These are phyloP conservation scores for Lobosporangium transversale DNA, from an alignment of 192 early-diverging fungal species.

Conservation along the genomic window DNA sequence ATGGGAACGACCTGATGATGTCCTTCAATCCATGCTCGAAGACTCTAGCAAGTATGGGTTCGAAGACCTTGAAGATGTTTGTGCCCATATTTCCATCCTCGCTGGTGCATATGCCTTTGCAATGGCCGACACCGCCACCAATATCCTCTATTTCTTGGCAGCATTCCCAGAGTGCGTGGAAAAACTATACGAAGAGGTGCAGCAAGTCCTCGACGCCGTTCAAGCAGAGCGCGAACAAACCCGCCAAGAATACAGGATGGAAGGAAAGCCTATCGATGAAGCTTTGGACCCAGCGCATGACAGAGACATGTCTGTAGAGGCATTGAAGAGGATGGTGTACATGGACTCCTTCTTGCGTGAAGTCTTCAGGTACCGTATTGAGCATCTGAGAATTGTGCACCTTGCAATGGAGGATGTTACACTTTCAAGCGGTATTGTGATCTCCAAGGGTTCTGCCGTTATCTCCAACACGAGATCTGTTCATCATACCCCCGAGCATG, in stretches of 20 bases:
- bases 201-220: constrained; percentile 29
- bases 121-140: constrained; percentile 35
- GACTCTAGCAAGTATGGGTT: constrained; percentile 44
- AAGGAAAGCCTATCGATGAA: neutral
- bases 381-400: constrained; percentile 30
- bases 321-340: constrained; percentile 49
- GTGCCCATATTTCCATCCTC: constrained; percentile 41
- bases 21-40: constrained; percentile 51
- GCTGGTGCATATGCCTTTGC: constrained; percentile 51
- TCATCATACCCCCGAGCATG: constrained; percentile 18
- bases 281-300: constrained; percentile 27
- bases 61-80: constrained; percentile 37
- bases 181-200: constrained; percentile 42
- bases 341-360: constrained; percentile 57
- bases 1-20: constrained; percentile 32
- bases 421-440: constrained; percentile 44
- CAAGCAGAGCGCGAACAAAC: constrained; percentile 16
- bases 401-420: constrained; percentile 14
- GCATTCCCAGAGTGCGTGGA: constrained; percentile 34
- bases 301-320: constrained; percentile 17
- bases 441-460: constrained; percentile 30
- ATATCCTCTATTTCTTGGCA: constrained; percentile 42
- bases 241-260: constrained; percentile 6
- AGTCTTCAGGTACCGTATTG: constrained; percentile 35
- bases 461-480: constrained; percentile 37